Base-by-base conservation (phyloP, 768 basidiomycete genomes). In the Xerocomus spinulosus region DNA sequence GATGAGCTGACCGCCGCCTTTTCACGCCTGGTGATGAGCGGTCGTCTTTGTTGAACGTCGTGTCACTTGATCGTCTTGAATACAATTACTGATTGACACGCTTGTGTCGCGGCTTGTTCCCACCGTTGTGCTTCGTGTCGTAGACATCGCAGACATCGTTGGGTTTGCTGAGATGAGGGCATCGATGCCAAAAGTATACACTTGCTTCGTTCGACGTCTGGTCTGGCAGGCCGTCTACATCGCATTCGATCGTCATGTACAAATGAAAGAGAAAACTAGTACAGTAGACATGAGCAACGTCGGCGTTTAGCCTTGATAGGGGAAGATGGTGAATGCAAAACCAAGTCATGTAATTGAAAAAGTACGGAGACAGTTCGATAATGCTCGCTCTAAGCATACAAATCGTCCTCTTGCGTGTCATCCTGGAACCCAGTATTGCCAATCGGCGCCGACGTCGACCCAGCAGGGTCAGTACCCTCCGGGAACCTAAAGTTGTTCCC, bases 401-500 rank as follows among this genome's bases (percentile, higher is more conserved):
- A 65, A 64, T 95, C 93, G 54, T 96, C 93, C 60, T 95, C 93
- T 48, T 80, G 83, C 9, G 82, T 73, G 55, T 96, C 92, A 51
- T 94, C 91, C 29, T 82, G 76, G 73, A 92, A 92, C 20, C 82
- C 86, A 29, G 85, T 71, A 51, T 92, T 92, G 42, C 81, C 79
- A n/a, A 76, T 67, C 8, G 75, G 70, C 10, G 72, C 70, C 30
- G 70, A 60, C 39, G 71, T 56, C 23, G 68, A 68, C 18, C 60
- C 61, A 39, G 63, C 56, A 32, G 70, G 59, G 14, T 62, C 66
- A 47, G 62, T 71, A 43, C 81, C 78, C 58, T 94, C 94, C 25
- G 96, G 96, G 92, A 99, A 99, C 77, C 91, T 94, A 84, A 99
- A 99, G 68, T 82, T 87, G 72, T 85, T 87, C 40, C 95, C 94